phyloP scores from a whole-genome alignment of 371 early-diverging fungal species.

The Smittium mucronatum region DNA sequence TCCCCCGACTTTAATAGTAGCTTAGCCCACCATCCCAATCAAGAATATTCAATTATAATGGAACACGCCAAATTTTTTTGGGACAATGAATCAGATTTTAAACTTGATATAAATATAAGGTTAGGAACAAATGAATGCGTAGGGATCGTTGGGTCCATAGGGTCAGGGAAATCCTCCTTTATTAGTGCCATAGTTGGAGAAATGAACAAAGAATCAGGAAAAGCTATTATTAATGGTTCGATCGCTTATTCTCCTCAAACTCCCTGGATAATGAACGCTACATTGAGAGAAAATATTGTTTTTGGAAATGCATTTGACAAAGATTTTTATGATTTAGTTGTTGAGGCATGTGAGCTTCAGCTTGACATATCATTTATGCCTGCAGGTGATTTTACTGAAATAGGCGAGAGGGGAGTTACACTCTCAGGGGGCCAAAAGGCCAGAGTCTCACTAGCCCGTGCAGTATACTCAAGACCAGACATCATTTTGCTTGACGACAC shows the following conservation, averaged over 20 bases:
- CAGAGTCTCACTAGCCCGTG: constrained; percentile 48
- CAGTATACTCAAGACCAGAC: constrained; percentile 72
- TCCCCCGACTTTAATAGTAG: neutral
- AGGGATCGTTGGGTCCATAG: constrained; percentile 77
- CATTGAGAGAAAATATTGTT: constrained; percentile 43
- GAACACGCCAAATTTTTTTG: constrained; percentile 25
- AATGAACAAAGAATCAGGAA: constrained; percentile 53
- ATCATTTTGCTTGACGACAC: constrained; percentile 72
- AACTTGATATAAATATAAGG: constrained; percentile 41
- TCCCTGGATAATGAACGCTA: constrained; percentile 46
- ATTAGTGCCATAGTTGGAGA: constrained; percentile 78
- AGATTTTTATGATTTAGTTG: constrained; percentile 29
- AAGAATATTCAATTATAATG: constrained; percentile 3
- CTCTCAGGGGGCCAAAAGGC: constrained; percentile 50
- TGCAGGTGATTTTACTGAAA: constrained; percentile 44
- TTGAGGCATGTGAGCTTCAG: constrained; percentile 37
- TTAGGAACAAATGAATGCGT: constrained; percentile 51
- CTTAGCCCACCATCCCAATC: neutral
- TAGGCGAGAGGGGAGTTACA: constrained; percentile 44
- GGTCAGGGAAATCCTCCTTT: constrained; percentile 78
- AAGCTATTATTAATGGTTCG: constrained; percentile 52
- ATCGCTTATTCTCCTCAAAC: constrained; percentile 28
- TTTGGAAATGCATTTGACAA: constrained; percentile 38
- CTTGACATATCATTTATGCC: constrained; percentile 45
- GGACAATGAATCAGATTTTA: constrained; percentile 27